Percentiles rank a stretch among this genome's conserved stretches.
phyloP scores from a whole-genome alignment of 1,139 yeast genomes.

The Candida dubliniensis region DNA sequence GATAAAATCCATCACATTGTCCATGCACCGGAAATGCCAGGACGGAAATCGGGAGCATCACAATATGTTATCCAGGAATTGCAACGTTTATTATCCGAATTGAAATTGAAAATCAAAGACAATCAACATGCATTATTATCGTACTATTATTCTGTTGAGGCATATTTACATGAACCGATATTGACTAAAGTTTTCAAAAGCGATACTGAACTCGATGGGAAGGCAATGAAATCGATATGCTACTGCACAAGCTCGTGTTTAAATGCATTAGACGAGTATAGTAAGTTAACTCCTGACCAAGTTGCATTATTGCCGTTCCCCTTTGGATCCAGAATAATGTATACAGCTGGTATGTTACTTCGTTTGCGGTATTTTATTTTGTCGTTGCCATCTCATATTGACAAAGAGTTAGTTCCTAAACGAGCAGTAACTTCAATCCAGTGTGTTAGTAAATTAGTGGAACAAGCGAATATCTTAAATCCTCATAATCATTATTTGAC shows the following conservation, averaged over 20 bases:
- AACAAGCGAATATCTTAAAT: slow-evolving; percentile 34
- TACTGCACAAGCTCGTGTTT: slow-evolving; percentile 59
- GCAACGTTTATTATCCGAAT: slow-evolving; percentile 37
- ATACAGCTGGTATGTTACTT: slow-evolving; percentile 65
- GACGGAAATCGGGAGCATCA: slow-evolving; percentile 25
- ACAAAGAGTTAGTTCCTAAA: slow-evolving; percentile 49
- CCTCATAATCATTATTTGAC: slow-evolving; percentile 52
- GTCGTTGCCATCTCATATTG: slow-evolving; percentile 54
- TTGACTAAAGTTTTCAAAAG: slow-evolving; percentile 32
- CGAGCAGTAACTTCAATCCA: slow-evolving; percentile 47
- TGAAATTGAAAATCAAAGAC: slow-evolving; percentile 37
- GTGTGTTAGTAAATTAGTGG: slow-evolving; percentile 41
- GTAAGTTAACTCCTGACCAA: slow-evolving; percentile 38
- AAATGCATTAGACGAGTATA: slow-evolving; percentile 51
- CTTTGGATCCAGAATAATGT: slow-evolving; percentile 63
- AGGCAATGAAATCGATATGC: slow-evolving; percentile 40
- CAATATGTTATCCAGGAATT: slow-evolving; percentile 41
- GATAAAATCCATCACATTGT: slow-evolving; percentile 62
- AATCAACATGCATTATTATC: slow-evolving; percentile 46
- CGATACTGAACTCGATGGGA: slow-evolving; percentile 23
- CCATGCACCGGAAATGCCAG: slow-evolving; percentile 38
- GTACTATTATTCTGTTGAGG: slow-evolving; percentile 66
- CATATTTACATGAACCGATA: slow-evolving; percentile 67
- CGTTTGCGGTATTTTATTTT: slow-evolving; percentile 57
- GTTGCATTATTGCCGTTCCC: slow-evolving; percentile 62